Evolutionary conservation across 805 yeast genomes (phyloP).

Genomic region (Kodamaea leandrae): DNA sequence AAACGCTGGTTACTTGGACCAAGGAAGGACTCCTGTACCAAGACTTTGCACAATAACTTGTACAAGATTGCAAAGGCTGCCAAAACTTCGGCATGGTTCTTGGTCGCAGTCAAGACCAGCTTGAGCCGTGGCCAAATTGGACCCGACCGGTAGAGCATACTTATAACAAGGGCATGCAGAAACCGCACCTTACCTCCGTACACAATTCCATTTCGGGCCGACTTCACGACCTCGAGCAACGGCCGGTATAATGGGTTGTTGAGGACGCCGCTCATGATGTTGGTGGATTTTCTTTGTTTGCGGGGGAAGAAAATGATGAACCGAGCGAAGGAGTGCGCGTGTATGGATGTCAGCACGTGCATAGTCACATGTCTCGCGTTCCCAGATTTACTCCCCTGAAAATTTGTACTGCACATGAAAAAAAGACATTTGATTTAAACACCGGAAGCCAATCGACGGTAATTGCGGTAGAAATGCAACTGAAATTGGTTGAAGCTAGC

Average conservation of each 20-base stretch:
- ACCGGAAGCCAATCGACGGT: too few species aligned
- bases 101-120: conserved; percentile 51
- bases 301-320: conserved; percentile 4
- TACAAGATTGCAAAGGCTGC: conserved; percentile 57
- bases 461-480: too few species aligned
- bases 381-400: background rate
- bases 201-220: conserved; percentile 48
- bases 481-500: too few species aligned
- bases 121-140: conserved; percentile 44
- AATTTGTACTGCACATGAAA: background rate
- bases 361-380: background rate
- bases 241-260: conserved; percentile 23
- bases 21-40: conserved; percentile 31
- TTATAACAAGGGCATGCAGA: conserved; percentile 63
- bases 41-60: conserved; percentile 36
- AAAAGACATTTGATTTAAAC: too few species aligned
- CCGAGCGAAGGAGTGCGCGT: conserved; percentile 8
- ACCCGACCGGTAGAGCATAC: conserved; percentile 53
- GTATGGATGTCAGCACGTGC: conserved; percentile 1
- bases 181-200: conserved; percentile 64
- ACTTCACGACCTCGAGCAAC: conserved; percentile 35
- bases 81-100: conserved; percentile 52
- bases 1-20: conserved; percentile 29
- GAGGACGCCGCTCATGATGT: conserved; percentile 16
- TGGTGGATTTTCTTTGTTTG: conserved; percentile 7